Conservation (phyloP, 139 green algal genomes). For the Microglena sp. region DNA sequence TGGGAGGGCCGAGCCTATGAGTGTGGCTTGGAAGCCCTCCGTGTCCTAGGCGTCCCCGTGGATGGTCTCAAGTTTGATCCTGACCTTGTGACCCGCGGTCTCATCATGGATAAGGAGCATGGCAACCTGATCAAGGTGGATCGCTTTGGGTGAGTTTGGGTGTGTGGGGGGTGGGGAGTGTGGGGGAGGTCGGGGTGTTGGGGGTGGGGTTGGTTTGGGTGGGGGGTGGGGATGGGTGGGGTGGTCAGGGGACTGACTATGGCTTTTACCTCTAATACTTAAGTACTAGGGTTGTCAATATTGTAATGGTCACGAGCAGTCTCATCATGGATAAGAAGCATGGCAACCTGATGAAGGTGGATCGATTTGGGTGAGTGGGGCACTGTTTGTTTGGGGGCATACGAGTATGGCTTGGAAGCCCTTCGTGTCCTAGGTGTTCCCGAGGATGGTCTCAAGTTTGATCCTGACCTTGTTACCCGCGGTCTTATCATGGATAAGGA, state of each 20-base stretch:
- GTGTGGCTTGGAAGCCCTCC: conserved; percentile 65
- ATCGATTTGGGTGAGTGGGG: conserved; percentile 10
- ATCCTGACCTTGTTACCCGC: conserved; percentile 75
- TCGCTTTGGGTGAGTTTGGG: too few relatives aligned
- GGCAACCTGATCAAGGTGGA: conserved; percentile 76
- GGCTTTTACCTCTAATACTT: too few relatives aligned
- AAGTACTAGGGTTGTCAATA: too few relatives aligned
- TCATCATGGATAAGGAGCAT: conserved; percentile 69
- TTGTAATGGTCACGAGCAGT: too few relatives aligned
- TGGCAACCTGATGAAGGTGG: conserved; percentile 72
- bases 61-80: conserved; percentile 84
- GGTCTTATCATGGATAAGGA: conserved; percentile 74
- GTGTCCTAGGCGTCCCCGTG: conserved; percentile 48
- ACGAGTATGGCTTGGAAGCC: conserved; percentile 68
- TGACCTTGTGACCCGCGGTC: conserved; percentile 71
- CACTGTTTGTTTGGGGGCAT: conserved; percentile 42
- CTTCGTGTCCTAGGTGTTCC: conserved; percentile 47
- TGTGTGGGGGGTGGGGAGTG: too few relatives aligned
- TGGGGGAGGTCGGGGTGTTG: too few relatives aligned
- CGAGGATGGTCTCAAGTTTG: conserved; percentile 79
- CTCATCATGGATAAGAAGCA: conserved; percentile 71
- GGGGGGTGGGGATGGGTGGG: too few relatives aligned
- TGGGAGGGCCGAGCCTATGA: conserved; percentile 88
- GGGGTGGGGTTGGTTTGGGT: too few relatives aligned
- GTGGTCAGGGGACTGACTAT: too few relatives aligned